phyloP scores from a whole-genome alignment of 164 flowering plant species.

The Malania oleifera region DNA sequence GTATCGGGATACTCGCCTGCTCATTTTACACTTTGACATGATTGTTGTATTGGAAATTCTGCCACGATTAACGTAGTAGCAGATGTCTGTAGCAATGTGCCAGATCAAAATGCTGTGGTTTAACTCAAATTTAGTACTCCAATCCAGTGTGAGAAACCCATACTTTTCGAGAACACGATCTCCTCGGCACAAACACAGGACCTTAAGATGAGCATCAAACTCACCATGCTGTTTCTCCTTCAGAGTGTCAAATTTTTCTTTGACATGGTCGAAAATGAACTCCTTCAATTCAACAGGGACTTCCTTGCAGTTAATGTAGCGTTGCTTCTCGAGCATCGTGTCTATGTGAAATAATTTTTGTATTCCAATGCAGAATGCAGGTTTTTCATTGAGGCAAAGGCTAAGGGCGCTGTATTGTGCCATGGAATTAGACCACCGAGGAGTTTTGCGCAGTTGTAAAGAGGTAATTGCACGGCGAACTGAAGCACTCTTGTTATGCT shows the following conservation, averaged over 20 bases:
- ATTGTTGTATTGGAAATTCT: no score
- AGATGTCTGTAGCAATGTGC: conserved; percentile 36
- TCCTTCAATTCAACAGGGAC: conserved; percentile 3
- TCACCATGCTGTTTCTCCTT: neutral
- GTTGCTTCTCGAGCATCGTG: neutral
- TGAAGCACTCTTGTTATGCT: neutral
- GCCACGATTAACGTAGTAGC: conserved; percentile 5
- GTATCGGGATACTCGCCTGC: conserved; percentile 24
- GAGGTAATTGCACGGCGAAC: no score
- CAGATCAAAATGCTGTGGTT: conserved; percentile 29
- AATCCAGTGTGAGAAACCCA: no score
- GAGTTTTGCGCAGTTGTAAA: neutral
- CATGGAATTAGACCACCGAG: conserved; percentile 24
- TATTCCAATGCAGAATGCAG: neutral
- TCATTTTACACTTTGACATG: neutral
- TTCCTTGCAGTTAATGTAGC: neutral
- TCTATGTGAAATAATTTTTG: neutral
- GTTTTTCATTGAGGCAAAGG: neutral
- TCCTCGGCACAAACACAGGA: neutral
- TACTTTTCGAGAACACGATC: no score
- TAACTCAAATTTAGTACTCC: conserved; percentile 9
- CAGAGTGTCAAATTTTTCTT: neutral
- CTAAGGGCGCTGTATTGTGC: conserved; percentile 11
- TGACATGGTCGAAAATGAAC: conserved; percentile 8
- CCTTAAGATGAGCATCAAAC: neutral